These are phyloP conservation scores for Mycena metata DNA, from an alignment of 768 basidiomycete genomes.

Conservation along the genomic window DNA sequence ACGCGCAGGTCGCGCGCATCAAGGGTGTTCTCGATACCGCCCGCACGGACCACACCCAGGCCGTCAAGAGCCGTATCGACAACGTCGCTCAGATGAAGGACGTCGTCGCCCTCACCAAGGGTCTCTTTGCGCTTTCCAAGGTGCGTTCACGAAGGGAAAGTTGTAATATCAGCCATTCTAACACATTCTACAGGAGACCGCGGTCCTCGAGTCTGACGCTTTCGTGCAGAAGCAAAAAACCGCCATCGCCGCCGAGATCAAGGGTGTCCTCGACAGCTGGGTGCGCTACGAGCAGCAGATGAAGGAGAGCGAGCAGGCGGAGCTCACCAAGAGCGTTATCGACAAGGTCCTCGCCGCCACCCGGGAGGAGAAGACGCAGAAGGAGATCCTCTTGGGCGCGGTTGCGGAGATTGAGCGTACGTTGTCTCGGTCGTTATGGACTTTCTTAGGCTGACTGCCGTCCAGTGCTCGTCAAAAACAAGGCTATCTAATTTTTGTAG, in stretches of 20 bases:
- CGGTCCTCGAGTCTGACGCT: conserved; percentile 87
- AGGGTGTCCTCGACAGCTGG: conserved; percentile 97
- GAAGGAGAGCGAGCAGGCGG: conserved; percentile 96
- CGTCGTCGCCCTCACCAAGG: conserved; percentile 91
- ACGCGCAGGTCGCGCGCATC: conserved; percentile 88
- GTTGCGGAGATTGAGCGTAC: conserved; percentile 93
- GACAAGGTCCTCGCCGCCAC: conserved; percentile 87
- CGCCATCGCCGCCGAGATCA: conserved; percentile 88
- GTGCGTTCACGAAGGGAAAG: conserved; percentile 43
- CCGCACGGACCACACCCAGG: conserved; percentile 90
- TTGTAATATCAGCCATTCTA: neutral
- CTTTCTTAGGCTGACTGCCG: neutral
- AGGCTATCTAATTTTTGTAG: conserved; percentile 75
- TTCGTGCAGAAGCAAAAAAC: conserved; percentile 94
- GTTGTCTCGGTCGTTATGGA: conserved; percentile 52
- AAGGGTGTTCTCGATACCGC: conserved; percentile 84
- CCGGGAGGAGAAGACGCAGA: conserved; percentile 90
- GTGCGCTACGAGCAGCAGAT: conserved; percentile 97
- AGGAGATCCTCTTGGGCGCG: conserved; percentile 83
- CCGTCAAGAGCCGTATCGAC: conserved; percentile 93
- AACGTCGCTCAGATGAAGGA: conserved; percentile 96
- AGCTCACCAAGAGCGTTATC: conserved; percentile 90
- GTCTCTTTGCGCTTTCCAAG: conserved; percentile 94
- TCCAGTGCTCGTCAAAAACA: conserved; percentile 90
- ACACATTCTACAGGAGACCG: conserved; percentile 78